Conservation (phyloP, 1,284 basidiomycete genomes). For the Afroboletus lepidellus region DNA sequence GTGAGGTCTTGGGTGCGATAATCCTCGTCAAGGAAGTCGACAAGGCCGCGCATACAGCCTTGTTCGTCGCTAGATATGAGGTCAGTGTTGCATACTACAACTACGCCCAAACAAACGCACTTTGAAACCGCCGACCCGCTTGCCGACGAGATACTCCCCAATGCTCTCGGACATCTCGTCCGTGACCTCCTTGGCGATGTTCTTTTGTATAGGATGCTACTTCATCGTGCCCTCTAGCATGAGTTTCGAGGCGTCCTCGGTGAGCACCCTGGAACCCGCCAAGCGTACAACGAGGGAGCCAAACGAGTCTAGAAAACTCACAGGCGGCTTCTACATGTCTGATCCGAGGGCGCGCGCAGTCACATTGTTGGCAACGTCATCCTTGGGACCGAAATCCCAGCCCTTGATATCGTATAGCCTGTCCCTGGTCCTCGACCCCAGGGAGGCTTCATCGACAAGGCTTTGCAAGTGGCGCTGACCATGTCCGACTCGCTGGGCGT, state of each 20-base stretch:
- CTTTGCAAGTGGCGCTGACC: constrained; percentile 65
- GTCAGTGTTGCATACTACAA: constrained; percentile 7
- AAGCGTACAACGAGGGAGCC: constrained; percentile 80
- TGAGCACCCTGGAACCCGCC: constrained; percentile 82
- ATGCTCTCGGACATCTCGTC: constrained; percentile 95
- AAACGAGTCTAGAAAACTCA: constrained; percentile 61
- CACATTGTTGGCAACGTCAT: constrained; percentile 50
- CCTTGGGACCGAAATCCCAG: constrained; percentile 67
- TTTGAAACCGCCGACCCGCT: constrained; percentile 87
- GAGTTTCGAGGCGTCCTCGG: constrained; percentile 81
- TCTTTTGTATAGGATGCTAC: constrained; percentile 97
- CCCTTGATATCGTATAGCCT: constrained; percentile 95
- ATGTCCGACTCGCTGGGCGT: constrained; percentile 81
- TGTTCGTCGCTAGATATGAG: constrained; percentile 64
- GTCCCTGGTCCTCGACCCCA: constrained; percentile 77
- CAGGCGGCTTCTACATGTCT: constrained; percentile 35
- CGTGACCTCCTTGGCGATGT: constrained; percentile 94
- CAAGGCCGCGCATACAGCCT: constrained; percentile 82
- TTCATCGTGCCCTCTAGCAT: constrained; percentile 95
- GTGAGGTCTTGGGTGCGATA: constrained; percentile 94
- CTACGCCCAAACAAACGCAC: constrained; percentile 45
- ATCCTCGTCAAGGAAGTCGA: constrained; percentile 90
- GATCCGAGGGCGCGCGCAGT: constrained; percentile 56
- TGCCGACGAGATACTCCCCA: constrained; percentile 85
- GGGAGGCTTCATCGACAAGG: constrained; percentile 75